A percentile compares a stretch with the other conserved stretches of the same genome.
These are phyloP conservation scores for Trichoderma sp. DNA, from an alignment of 2,329 filamentous ascomycete species.

Conservation along the genomic window DNA sequence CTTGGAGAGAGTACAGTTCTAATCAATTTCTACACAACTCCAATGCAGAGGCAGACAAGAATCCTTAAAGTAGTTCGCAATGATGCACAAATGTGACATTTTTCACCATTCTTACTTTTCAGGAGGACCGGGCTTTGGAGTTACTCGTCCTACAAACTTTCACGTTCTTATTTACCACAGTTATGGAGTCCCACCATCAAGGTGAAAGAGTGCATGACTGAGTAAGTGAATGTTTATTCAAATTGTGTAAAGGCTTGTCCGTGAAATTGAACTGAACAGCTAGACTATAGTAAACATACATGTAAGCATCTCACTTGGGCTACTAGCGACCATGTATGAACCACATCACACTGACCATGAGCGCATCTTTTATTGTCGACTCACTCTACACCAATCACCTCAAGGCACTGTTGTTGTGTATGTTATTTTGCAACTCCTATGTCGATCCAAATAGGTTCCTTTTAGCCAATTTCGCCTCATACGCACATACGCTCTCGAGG, in stretches of 20 bases:
- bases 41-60: neutral
- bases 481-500: neutral
- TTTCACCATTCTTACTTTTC: too few species aligned
- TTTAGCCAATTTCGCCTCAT: neutral
- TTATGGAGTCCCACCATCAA: neutral
- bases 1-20: neutral
- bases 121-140: neutral
- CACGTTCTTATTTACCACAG: too few species aligned
- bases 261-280: neutral
- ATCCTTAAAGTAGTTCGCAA: too few species aligned
- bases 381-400: too few species aligned
- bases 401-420: too few species aligned
- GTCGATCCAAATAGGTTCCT: neutral
- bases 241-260: accelerated
- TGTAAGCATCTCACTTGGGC: neutral
- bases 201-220: neutral
- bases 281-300: neutral
- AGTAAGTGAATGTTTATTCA: neutral
- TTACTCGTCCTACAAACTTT: neutral
- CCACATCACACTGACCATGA: neutral
- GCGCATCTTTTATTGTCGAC: too few species aligned
- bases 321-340: neutral
- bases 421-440: neutral
- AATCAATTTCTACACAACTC: neutral
- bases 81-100: too few species aligned